Conservation (phyloP, 805 yeast genomes). For the Suhomyces sp. region DNA sequence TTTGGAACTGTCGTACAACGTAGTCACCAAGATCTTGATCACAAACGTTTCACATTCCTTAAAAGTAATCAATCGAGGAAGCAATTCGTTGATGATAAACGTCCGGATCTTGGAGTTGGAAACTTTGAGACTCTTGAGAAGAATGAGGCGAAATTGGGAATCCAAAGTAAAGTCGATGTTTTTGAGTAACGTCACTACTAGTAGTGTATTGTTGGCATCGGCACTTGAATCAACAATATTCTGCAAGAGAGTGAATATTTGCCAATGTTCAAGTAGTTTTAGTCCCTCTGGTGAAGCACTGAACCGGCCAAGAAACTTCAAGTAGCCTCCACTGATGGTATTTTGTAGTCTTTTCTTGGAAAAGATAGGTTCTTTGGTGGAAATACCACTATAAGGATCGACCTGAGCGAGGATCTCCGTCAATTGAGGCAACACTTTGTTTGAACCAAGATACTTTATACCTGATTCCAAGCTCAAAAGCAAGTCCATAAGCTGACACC, state of each 20-base stretch:
- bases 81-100: slow-evolving; percentile 55
- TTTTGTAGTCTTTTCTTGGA: slow-evolving; percentile 54
- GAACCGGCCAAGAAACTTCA: slow-evolving; percentile 72
- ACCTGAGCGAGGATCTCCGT: slow-evolving; percentile 86
- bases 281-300: slow-evolving; percentile 62
- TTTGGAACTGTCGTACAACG: slow-evolving; percentile 57
- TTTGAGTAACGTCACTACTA: slow-evolving; percentile 55
- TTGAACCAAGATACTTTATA: slow-evolving; percentile 58
- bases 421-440: slow-evolving; percentile 80
- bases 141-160: slow-evolving; percentile 64
- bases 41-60: slow-evolving; percentile 46
- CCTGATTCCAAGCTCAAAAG: slow-evolving; percentile 66
- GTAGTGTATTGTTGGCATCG: slow-evolving; percentile 39
- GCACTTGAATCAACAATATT: slow-evolving; percentile 56
- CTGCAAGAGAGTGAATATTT: slow-evolving; percentile 75
- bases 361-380: slow-evolving; percentile 71
- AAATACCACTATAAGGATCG: slow-evolving; percentile 74
- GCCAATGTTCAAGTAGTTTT: slow-evolving; percentile 72
- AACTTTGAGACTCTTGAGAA: slow-evolving; percentile 61
- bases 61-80: slow-evolving; percentile 34
- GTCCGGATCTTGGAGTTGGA: slow-evolving; percentile 51
- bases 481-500: slow-evolving; percentile 69
- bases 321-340: slow-evolving; percentile 73
- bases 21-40: slow-evolving; percentile 55
- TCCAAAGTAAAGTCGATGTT: slow-evolving; percentile 58